Conservation (phyloP, 441 rosid genomes). For the Dalechampia spathulata region DNA sequence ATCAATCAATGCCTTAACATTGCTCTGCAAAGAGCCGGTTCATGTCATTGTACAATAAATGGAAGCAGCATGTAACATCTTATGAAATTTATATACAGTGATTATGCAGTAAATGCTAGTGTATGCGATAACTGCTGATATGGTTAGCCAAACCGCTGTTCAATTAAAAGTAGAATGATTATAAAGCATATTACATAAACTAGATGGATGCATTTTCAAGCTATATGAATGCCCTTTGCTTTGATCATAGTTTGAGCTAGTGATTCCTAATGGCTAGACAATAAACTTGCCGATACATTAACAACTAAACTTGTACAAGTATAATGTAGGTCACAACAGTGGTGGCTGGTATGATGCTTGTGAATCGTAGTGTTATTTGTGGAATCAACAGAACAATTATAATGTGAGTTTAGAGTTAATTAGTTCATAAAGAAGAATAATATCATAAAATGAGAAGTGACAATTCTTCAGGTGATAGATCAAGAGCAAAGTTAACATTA, state of each 20-base stretch:
- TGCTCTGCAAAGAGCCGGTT: conserved; percentile 34
- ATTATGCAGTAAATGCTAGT: too few relatives aligned
- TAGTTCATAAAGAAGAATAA: background rate
- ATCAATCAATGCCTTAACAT: conserved; percentile 70
- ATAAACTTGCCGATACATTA: background rate
- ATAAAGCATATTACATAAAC: too few relatives aligned
- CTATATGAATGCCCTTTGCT: too few relatives aligned
- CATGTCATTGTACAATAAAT: conserved; percentile 4
- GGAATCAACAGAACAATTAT: background rate
- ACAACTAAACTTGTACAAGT: background rate
- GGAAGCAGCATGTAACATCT: background rate
- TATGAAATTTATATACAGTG: background rate
- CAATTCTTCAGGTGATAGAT: background rate
- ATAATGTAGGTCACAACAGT: background rate
- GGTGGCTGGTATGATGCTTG: background rate
- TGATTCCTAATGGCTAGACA: background rate
- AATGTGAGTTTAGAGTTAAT: background rate
- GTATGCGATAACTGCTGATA: too few relatives aligned
- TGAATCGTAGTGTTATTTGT: too few relatives aligned
- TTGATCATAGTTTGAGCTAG: background rate
- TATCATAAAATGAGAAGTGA: background rate
- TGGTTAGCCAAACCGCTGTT: too few relatives aligned
- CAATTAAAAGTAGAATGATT: too few relatives aligned
- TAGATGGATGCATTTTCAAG: too few relatives aligned
- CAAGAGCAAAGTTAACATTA: too few relatives aligned